Evolutionary conservation across 331 rosid species (phyloP).

Genomic region (Telfairia occidentalis): DNA sequence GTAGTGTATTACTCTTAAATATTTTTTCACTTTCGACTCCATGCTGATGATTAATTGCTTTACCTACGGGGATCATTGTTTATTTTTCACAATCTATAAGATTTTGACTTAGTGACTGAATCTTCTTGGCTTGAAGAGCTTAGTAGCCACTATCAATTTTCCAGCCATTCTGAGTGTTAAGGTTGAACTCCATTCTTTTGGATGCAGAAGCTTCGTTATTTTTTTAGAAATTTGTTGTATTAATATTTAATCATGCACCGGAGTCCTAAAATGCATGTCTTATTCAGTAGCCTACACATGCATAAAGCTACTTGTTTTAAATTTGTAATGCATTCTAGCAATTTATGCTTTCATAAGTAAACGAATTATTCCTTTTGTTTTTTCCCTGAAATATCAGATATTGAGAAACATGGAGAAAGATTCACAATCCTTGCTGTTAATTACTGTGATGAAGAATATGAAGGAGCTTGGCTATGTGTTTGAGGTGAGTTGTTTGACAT

Average conservation of each 20-base stretch:
- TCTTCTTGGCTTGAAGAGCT: neutral
- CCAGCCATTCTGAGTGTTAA: neutral
- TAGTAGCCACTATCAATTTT: neutral
- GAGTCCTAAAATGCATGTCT: neutral
- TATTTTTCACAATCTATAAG: neutral
- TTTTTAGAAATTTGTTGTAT: neutral
- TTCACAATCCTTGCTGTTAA: slow-evolving; percentile 60
- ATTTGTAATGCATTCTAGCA: neutral
- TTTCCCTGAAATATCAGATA: slow-evolving; percentile 37
- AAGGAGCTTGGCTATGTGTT: slow-evolving; percentile 69
- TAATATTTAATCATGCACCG: neutral
- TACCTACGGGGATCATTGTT: neutral
- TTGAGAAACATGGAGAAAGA: slow-evolving; percentile 61
- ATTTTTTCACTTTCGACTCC: neutral
- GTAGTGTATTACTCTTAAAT: neutral
- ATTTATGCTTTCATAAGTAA: neutral
- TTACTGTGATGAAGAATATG: slow-evolving; percentile 59
- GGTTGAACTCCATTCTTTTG: neutral
- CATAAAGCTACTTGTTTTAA: neutral
- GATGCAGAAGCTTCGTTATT: neutral
- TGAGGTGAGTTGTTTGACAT: slow-evolving; percentile 38
- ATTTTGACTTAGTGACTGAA: neutral
- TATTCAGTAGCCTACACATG: neutral
- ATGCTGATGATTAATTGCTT: neutral
- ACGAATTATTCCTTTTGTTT: neutral